phyloP scores from a whole-genome alignment of 202 grass and related monocot genomes.

The Panicum hallii region DNA sequence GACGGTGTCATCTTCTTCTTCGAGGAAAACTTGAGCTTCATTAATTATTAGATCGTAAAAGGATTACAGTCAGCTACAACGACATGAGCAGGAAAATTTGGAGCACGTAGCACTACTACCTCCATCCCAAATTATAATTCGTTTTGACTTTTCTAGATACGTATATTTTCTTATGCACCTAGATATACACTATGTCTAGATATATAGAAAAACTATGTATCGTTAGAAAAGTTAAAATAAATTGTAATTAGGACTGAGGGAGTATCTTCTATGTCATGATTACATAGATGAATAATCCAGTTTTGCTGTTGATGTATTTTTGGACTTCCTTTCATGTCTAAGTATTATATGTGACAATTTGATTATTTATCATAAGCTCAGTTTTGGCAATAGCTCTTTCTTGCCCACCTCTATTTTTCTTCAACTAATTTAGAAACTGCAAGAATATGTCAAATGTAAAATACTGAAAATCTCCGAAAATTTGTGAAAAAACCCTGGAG shows the following conservation, averaged over 20 bases:
- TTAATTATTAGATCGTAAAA: background rate
- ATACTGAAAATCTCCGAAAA: background rate
- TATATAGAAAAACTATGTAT: no score
- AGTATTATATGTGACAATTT: background rate
- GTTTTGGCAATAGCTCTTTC: background rate
- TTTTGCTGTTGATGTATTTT: background rate
- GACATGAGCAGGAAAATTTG: background rate
- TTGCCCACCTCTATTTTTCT: background rate
- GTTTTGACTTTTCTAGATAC: no score
- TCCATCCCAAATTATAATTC: no score
- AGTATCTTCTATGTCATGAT: no score
- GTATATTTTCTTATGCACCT: no score
- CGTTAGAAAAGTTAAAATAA: no score
- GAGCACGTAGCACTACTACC: background rate
- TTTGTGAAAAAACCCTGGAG: background rate
- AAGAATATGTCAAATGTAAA: background rate
- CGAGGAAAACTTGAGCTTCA: background rate
- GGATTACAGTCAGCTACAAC: background rate
- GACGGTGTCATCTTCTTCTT: background rate
- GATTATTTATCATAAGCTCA: background rate
- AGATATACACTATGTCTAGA: no score
- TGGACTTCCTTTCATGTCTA: background rate
- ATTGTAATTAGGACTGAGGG: no score
- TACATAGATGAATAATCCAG: background rate
- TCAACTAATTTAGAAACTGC: background rate